Conservation (phyloP, 768 basidiomycete species). For the Pisolithus tinctorius region DNA sequence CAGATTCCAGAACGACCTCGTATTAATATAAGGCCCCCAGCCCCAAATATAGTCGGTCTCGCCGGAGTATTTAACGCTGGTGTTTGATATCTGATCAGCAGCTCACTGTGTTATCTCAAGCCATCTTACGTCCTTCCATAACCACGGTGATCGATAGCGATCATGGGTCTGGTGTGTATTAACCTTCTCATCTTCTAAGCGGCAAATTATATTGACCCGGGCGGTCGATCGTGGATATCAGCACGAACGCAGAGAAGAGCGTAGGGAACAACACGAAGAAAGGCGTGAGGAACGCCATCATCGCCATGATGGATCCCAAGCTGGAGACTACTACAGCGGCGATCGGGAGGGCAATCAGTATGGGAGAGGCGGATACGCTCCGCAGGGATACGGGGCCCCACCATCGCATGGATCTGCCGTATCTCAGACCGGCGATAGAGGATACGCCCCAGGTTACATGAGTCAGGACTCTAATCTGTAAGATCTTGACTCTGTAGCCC, state of each 20-base stretch:
- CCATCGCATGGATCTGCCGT: background rate
- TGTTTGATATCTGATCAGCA: too few species aligned
- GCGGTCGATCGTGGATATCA: background rate
- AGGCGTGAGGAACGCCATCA: background rate
- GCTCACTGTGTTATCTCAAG: too few species aligned
- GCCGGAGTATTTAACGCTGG: too few species aligned
- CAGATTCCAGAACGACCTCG: too few species aligned
- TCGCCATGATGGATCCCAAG: background rate
- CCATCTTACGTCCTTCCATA: too few species aligned
- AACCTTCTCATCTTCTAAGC: too few species aligned
- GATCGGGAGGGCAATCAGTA: background rate
- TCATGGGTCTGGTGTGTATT: too few species aligned
- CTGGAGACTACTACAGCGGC: background rate
- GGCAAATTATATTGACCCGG: background rate
- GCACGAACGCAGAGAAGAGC: background rate
- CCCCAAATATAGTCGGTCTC: too few species aligned
- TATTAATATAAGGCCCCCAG: too few species aligned
- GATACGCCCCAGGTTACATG: background rate
- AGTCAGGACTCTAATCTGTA: background rate
- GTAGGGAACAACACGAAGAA: too few species aligned
- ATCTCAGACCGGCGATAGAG: background rate
- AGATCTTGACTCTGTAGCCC: background rate
- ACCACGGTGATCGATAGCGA: too few species aligned
- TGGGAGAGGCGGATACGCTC: background rate
- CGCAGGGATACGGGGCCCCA: background rate